Evolutionary conservation across 129 eudicot genomes (phyloP).

Genomic region (Artemisia tridentata): DNA sequence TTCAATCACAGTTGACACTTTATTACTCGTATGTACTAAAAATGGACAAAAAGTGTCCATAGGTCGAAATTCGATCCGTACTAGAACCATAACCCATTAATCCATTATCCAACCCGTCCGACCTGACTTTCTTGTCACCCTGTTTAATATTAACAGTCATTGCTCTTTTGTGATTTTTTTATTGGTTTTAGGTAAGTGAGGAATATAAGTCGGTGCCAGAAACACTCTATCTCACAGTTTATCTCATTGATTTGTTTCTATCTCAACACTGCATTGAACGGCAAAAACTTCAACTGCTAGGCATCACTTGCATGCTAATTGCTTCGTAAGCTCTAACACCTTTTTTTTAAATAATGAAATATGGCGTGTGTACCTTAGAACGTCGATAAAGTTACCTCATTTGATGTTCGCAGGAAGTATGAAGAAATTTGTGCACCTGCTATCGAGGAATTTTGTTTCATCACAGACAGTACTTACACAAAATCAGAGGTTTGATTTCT

Average conservation of each 20-base stretch:
- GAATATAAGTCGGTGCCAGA: conserved; percentile 67
- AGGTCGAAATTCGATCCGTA: too few species aligned
- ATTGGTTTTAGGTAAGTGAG: conserved; percentile 50
- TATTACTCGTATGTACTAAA: too few species aligned
- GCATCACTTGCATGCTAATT: conserved; percentile 80
- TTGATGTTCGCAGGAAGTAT: conserved; percentile 50
- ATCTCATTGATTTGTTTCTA: conserved; percentile 66
- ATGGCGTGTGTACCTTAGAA: background rate
- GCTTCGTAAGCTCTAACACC: conserved; percentile 69
- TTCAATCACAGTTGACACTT: too few species aligned
- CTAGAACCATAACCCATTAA: too few species aligned
- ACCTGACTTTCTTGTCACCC: background rate
- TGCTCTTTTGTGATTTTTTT: background rate
- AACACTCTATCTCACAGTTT: conserved; percentile 65
- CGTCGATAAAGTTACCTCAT: conserved; percentile 5
- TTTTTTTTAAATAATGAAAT: conserved; percentile 1
- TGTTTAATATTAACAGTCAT: background rate
- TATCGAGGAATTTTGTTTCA: conserved; percentile 71
- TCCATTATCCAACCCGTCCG: too few species aligned
- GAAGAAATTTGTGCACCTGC: conserved; percentile 73
- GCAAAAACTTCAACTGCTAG: conserved; percentile 71
- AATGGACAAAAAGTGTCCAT: too few species aligned
- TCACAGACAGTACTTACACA: conserved; percentile 67
- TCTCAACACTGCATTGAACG: conserved; percentile 60
- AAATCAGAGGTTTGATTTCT: conserved; percentile 58